phyloP scores from a whole-genome alignment of 768 basidiomycete genomes.

The Boletus reticulatus region DNA sequence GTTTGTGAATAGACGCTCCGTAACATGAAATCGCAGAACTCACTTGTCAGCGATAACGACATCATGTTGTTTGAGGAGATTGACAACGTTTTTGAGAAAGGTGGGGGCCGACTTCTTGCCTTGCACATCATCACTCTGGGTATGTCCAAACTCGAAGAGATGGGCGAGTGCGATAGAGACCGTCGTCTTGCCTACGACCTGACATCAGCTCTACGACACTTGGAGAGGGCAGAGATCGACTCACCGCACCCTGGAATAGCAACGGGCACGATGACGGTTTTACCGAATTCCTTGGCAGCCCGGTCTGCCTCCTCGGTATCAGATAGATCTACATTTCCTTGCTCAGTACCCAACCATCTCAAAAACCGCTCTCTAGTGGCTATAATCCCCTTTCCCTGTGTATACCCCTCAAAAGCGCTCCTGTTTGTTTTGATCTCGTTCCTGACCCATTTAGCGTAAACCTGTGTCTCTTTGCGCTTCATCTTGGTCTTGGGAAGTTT shows the following conservation, averaged over 20 bases:
- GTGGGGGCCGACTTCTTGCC: constrained; percentile 67
- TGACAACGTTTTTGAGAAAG: constrained; percentile 72
- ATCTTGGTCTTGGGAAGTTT: constrained; percentile 64
- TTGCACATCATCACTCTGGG: constrained; percentile 88
- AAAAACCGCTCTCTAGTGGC: constrained; percentile 77
- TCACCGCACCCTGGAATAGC: constrained; percentile 92
- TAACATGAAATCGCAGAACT: constrained; percentile 19
- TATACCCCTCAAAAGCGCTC: constrained; percentile 57
- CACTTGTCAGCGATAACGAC: constrained; percentile 95
- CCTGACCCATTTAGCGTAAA: constrained; percentile 84
- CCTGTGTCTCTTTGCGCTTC: constrained; percentile 70
- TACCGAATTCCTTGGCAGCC: constrained; percentile 42
- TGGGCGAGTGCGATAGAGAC: constrained; percentile 74
- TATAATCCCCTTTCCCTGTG: constrained; percentile 82
- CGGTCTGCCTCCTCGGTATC: constrained; percentile 20
- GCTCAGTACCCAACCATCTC: constrained; percentile 54
- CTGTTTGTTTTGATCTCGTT: constrained; percentile 66
- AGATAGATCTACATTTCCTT: constrained; percentile 39
- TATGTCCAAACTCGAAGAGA: constrained; percentile 87
- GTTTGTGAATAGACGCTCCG: background rate
- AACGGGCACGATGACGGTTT: constrained; percentile 84
- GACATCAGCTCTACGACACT: background rate
- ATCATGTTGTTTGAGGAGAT: constrained; percentile 57
- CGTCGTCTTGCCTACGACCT: constrained; percentile 76
- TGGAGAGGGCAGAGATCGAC: constrained; percentile 21